These are phyloP conservation scores for Cercospora beticola DNA, from an alignment of 2,329 filamentous ascomycete species.

Conservation along the genomic window DNA sequence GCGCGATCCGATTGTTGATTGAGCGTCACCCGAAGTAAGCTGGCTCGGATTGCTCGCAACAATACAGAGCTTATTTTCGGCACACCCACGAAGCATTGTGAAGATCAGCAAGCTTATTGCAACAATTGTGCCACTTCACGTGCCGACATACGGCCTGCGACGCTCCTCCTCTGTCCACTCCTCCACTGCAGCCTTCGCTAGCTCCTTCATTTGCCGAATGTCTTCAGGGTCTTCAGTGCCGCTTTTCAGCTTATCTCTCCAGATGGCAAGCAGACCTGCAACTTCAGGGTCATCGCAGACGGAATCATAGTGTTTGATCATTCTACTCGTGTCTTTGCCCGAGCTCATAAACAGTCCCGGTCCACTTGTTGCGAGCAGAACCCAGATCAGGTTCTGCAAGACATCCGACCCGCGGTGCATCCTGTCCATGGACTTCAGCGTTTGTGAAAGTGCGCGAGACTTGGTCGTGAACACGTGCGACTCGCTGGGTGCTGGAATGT, in stretches of 20 bases:
- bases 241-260: slow-evolving; percentile 34
- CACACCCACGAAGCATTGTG: not conserved
- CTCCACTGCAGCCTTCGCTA: slow-evolving; percentile 28
- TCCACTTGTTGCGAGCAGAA: slow-evolving; percentile 31
- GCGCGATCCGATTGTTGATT: not conserved
- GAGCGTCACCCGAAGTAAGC: not conserved
- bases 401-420: slow-evolving; percentile 35
- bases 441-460: slow-evolving; percentile 24
- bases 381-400: slow-evolving; percentile 39
- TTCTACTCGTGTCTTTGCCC: slow-evolving; percentile 39
- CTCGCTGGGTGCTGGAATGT: slow-evolving; percentile 26
- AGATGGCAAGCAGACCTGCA: slow-evolving; percentile 29
- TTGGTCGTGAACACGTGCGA: slow-evolving; percentile 24
- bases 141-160: slow-evolving; percentile 12
- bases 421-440: slow-evolving; percentile 28
- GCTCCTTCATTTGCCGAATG: slow-evolving; percentile 31
- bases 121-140: slow-evolving; percentile 4
- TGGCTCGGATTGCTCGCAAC: not conserved
- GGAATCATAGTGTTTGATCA: slow-evolving; percentile 36
- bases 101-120: not conserved
- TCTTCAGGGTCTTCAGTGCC: slow-evolving; percentile 30
- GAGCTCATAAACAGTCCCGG: slow-evolving; percentile 37
- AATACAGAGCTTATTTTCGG: not conserved
- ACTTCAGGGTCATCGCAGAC: slow-evolving; percentile 28
- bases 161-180: slow-evolving; percentile 19